A percentile compares a stretch with the other conserved stretches of the same genome.
Conservation (phyloP, 257 asterid genomes). For the Przewalskia tangutica region DNA sequence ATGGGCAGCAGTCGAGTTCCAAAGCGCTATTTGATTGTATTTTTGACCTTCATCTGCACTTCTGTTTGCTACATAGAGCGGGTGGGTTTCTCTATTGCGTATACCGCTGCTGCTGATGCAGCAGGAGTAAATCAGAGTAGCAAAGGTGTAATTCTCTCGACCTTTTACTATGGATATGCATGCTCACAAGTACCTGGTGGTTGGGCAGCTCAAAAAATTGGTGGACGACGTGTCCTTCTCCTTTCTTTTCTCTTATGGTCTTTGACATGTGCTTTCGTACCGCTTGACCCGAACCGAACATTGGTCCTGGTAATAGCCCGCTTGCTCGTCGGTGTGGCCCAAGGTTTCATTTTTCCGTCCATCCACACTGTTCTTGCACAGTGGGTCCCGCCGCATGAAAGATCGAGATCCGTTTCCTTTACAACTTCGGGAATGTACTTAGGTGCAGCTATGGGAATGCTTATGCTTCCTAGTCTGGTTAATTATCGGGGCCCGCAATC, state of each 20-base stretch:
- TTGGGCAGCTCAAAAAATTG: constrained; percentile 90
- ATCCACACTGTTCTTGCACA: constrained; percentile 93
- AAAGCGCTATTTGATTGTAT: constrained; percentile 53
- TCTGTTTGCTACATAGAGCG: constrained; percentile 88
- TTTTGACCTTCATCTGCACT: constrained; percentile 78
- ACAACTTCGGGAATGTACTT: constrained; percentile 93
- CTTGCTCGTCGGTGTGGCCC: constrained; percentile 87
- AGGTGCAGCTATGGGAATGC: constrained; percentile 83
- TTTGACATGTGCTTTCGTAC: constrained; percentile 70
- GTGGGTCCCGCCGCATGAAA: constrained; percentile 94
- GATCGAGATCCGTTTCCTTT: constrained; percentile 81
- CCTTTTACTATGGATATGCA: constrained; percentile 87
- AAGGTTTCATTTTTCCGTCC: constrained; percentile 92
- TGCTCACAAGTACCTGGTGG: constrained; percentile 97
- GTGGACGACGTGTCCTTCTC: constrained; percentile 79
- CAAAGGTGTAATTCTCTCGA: constrained; percentile 77
- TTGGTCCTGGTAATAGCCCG: constrained; percentile 66
- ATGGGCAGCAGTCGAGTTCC: constrained; percentile 60
- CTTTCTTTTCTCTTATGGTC: constrained; percentile 81
- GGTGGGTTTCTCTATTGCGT: constrained; percentile 89
- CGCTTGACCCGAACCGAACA: constrained; percentile 58
- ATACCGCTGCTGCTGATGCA: constrained; percentile 90
- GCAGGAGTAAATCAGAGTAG: constrained; percentile 66
- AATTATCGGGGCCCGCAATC: constrained; percentile 69
- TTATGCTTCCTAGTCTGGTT: constrained; percentile 69